These are phyloP conservation scores for Leonotis leonurus DNA, from an alignment of 257 asterid species.

Conservation along the genomic window DNA sequence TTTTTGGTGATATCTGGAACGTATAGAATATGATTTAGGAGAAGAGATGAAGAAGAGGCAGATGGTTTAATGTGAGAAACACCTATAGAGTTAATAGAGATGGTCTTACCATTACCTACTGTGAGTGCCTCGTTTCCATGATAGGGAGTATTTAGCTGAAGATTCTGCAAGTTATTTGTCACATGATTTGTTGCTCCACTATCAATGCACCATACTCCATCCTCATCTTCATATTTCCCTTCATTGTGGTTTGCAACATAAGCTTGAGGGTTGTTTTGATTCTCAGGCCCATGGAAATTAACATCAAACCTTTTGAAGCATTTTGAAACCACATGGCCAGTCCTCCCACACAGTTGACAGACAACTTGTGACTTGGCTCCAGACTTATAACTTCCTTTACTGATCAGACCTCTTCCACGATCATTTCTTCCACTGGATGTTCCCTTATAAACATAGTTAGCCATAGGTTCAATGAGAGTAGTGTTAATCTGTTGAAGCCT, in stretches of 20 bases:
- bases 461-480: neutral
- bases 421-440: neutral
- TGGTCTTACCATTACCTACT: neutral
- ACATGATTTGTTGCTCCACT: neutral
- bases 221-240: neutral
- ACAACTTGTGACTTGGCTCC: neutral
- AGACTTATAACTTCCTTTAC: neutral
- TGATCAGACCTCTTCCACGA: neutral
- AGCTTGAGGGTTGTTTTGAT: neutral
- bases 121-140: neutral
- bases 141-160: neutral
- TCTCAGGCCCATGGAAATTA: too few relatives aligned
- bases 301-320: neutral
- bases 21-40: too few relatives aligned
- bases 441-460: neutral
- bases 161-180: neutral
- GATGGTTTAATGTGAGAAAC: neutral
- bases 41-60: rapidly evolving
- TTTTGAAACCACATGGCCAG: neutral
- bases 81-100: neutral
- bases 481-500: neutral
- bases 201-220: neutral
- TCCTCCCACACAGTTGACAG: neutral
- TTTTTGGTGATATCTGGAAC: neutral
- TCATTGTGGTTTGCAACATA: neutral